phyloP scores from a whole-genome alignment of 129 eudicot species.

The Artemisia argyi region DNA sequence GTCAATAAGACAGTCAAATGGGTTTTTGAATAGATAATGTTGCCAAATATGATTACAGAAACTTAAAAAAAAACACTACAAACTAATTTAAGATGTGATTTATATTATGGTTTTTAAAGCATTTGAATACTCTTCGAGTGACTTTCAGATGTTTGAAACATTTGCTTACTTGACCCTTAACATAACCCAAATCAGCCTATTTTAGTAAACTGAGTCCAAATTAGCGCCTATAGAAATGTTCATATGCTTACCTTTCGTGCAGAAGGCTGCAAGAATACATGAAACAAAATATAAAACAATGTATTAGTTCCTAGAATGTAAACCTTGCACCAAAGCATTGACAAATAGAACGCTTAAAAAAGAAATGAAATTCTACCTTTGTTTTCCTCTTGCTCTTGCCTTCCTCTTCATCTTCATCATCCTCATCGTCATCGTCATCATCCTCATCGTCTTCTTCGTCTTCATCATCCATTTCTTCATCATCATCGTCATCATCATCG shows the following conservation, averaged over 20 bases:
- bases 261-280: constrained; percentile 36
- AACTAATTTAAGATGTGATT: too few relatives aligned
- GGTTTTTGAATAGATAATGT: too few relatives aligned
- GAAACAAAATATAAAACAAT: constrained; percentile 15
- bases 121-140: too few relatives aligned
- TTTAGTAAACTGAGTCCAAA: too few relatives aligned
- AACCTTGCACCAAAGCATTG: not conserved
- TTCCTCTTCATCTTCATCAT: constrained; percentile 55
- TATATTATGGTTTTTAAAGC: too few relatives aligned
- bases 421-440: not conserved
- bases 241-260: constrained; percentile 42
- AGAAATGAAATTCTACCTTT: constrained; percentile 38
- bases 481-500: constrained; percentile 58
- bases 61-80: too few relatives aligned
- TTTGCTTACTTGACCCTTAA: too few relatives aligned
- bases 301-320: constrained; percentile 8
- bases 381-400: constrained; percentile 44
- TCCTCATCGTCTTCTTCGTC: not conserved
- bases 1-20: too few relatives aligned
- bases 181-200: too few relatives aligned
- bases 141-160: too few relatives aligned
- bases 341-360: not conserved
- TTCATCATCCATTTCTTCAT: constrained; percentile 16
- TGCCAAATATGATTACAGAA: too few relatives aligned
- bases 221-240: not conserved